phyloP scores from a whole-genome alignment of 208 protist species.

The Acanthamoeba sp. region DNA sequence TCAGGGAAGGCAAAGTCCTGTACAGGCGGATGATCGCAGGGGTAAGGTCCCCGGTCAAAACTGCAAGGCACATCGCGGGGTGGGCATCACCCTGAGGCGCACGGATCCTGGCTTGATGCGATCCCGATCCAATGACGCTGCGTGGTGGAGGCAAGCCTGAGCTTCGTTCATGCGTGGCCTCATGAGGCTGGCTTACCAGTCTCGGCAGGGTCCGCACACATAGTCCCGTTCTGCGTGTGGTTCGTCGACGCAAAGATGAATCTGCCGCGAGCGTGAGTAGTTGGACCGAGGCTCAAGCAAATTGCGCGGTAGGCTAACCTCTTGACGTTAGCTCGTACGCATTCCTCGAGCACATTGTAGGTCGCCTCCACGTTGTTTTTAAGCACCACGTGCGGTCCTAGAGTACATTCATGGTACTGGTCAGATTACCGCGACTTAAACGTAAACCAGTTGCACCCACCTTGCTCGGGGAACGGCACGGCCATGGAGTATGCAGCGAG shows the following conservation, averaged over 20 bases:
- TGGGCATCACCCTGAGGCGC: neutral
- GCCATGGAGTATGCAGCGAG: neutral
- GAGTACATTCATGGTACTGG: no score
- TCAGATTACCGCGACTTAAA: no score
- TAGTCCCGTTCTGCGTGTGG: slow-evolving; percentile 32
- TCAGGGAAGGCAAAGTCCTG: slow-evolving; percentile 40
- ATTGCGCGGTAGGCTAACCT: no score
- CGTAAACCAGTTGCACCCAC: no score
- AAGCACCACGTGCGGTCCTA: slow-evolving; percentile 25
- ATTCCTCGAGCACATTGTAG: neutral
- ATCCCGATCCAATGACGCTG: neutral
- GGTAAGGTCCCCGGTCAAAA: no score
- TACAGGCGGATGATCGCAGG: no score
- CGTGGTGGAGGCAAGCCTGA: neutral
- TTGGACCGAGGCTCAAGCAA: no score
- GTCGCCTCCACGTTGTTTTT: slow-evolving; percentile 39
- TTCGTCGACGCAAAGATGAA: slow-evolving; percentile 51
- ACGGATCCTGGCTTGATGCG: slow-evolving; percentile 2
- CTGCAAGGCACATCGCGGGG: no score
- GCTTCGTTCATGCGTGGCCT: neutral
- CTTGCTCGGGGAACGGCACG: slow-evolving; percentile 41
- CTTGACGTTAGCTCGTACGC: neutral
- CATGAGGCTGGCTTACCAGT: neutral
- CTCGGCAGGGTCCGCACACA: neutral
- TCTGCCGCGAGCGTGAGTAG: neutral